Percentiles rank a stretch among this genome's conserved stretches.
These are phyloP conservation scores for Globisporangium lucens DNA, from an alignment of 352 stramenopile species.

Conservation along the genomic window DNA sequence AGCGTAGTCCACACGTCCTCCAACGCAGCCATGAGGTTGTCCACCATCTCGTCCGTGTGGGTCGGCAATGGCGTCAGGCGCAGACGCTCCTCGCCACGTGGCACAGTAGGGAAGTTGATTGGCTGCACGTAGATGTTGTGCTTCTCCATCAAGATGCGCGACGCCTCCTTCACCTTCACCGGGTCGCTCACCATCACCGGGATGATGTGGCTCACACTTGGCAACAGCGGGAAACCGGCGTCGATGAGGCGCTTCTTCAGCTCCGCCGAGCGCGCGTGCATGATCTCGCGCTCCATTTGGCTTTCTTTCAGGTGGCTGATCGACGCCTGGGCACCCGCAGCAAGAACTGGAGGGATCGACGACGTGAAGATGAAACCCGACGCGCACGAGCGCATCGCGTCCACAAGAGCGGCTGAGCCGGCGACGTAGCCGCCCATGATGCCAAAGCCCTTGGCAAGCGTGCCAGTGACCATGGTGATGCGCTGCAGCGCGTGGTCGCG, in stretches of 20 bases:
- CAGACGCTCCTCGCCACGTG: slow-evolving; percentile 86
- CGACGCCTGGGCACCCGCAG: slow-evolving; percentile 74
- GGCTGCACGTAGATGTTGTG: slow-evolving; percentile 91
- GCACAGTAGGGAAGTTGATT: slow-evolving; percentile 92
- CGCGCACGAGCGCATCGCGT: slow-evolving; percentile 85
- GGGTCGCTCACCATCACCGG: slow-evolving; percentile 87
- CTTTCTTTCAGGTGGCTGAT: slow-evolving; percentile 85
- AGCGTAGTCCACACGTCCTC: slow-evolving; percentile 88
- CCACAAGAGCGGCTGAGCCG: slow-evolving; percentile 74
- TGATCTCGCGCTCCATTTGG: slow-evolving; percentile 70
- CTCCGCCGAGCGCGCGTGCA: slow-evolving; percentile 82
- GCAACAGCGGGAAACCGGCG: slow-evolving; percentile 80
- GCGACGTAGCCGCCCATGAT: slow-evolving; percentile 92
- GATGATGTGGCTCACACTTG: slow-evolving; percentile 88
- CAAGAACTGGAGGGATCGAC: slow-evolving; percentile 85
- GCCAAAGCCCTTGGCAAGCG: slow-evolving; percentile 87
- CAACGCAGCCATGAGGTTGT: slow-evolving; percentile 76
- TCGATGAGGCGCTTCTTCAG: slow-evolving; percentile 85
- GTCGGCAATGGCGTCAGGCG: slow-evolving; percentile 83
- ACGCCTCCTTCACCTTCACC: slow-evolving; percentile 87
- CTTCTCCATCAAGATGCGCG: slow-evolving; percentile 88
- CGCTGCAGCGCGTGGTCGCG: slow-evolving; percentile 83
- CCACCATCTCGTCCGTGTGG: slow-evolving; percentile 88
- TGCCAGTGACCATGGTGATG: slow-evolving; percentile 90
- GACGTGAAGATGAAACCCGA: slow-evolving; percentile 92